Percentiles rank a stretch among this genome's conserved stretches.
These are phyloP conservation scores for Xylogone sp. DNA, from an alignment of 2,329 filamentous ascomycete genomes.

Conservation along the genomic window DNA sequence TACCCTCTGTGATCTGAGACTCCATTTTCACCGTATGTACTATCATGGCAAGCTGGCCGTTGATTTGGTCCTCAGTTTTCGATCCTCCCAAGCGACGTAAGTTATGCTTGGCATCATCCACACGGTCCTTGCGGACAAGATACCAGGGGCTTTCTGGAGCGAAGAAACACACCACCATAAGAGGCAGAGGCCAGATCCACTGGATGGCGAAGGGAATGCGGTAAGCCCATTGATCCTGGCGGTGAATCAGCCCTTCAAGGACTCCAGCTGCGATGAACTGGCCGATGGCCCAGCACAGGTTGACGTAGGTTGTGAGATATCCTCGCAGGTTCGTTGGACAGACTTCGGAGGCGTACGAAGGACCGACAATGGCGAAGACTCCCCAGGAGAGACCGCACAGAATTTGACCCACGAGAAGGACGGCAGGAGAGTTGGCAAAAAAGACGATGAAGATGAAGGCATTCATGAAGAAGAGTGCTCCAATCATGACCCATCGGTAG, in stretches of 20 bases:
- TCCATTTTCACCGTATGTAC: slow-evolving; percentile 51
- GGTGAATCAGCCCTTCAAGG: slow-evolving; percentile 34
- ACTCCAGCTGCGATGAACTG: slow-evolving; percentile 43
- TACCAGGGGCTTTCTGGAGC: slow-evolving; percentile 46
- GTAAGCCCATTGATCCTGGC: slow-evolving; percentile 41
- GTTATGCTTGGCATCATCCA: slow-evolving; percentile 36
- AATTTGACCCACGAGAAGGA: slow-evolving; percentile 38
- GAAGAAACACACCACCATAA: slow-evolving; percentile 38
- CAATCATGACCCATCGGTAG: slow-evolving; percentile 42
- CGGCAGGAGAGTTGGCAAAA: slow-evolving; percentile 40
- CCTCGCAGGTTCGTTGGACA: slow-evolving; percentile 46
- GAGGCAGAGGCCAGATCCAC: slow-evolving; percentile 44
- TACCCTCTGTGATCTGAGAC: slow-evolving; percentile 33
- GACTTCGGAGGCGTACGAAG: slow-evolving; percentile 37
- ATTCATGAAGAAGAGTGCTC: slow-evolving; percentile 37
- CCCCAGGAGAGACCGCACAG: slow-evolving; percentile 46
- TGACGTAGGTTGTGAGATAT: slow-evolving; percentile 46
- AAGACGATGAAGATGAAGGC: slow-evolving; percentile 44
- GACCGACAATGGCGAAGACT: slow-evolving; percentile 37
- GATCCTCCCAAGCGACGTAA: slow-evolving; percentile 37
- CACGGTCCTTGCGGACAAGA: slow-evolving; percentile 37
- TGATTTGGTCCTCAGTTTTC: slow-evolving; percentile 33
- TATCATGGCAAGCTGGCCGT: slow-evolving; percentile 54
- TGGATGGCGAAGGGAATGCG: slow-evolving; percentile 43
- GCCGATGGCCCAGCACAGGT: slow-evolving; percentile 32